Evolutionary conservation across 495 filamentous ascomycete genomes (phyloP), one percentile per base, ranked within the genome.

Genomic region (Penicillium cataractarum): DNA sequence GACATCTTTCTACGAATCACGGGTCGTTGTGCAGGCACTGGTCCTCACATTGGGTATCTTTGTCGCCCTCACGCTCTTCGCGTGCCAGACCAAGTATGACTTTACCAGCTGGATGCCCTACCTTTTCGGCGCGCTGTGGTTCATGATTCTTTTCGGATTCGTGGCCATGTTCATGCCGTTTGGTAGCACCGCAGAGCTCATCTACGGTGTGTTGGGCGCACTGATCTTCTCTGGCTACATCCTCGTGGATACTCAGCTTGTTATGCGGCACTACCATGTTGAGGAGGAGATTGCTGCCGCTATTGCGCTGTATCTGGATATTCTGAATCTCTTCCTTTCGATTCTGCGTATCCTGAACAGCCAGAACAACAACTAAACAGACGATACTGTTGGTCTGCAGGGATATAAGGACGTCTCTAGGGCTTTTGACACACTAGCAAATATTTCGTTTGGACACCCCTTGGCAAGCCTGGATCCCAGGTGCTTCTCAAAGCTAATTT

Each of bases 251-350:
- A 99, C 95, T 2, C 94, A 98, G 83, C 78, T 99, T 53, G 87
- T 99, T 31, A 88, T 99, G 86, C 86, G 92, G 63, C 91, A 95
- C 73, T 93, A 96, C 69, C 96, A 99, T 71, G 92, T 96, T 55
- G 95, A 99, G 78, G 95, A 99, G 84, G 95, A 99, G 83, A 97
- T 99, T 73, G 93, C 93, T 0, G 95, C 95, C 53, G 89, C 93
- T 1, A 97, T 99, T 72, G 91, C 90, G 70, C 84, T 99, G 51
- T 99, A 99, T 74, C 80, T 99, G 42, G 95, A 99, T 75, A 87
- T 99, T 66, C 89, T 99, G 79, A 99, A 99, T 80, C 77, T 99
- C 66, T 99, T 99, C 85, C 78, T 99, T 64, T 89, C 90, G 37
- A 97, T 97, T 72, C 82, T 97, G 64, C 82, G 93, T 67, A 96